A percentile compares a stretch with the other conserved stretches of the same genome.
Conservation (phyloP, 78 protist species). For the Dictyostelium capitatum region DNA sequence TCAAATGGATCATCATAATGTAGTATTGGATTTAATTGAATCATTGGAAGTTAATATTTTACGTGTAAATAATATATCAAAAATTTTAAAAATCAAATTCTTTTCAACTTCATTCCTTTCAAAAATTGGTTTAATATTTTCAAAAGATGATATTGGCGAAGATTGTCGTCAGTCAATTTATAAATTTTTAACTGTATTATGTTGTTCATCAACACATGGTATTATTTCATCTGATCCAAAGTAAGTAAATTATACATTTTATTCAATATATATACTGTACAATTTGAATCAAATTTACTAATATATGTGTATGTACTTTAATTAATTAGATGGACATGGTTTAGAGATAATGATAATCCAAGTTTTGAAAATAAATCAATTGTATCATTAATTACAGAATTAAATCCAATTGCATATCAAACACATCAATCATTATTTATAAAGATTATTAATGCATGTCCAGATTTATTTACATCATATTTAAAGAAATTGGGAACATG, state of each 20-base stretch:
- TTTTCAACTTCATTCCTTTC: constrained; percentile 25
- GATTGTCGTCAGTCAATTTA: constrained; percentile 39
- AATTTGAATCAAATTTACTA: no score
- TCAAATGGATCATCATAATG: constrained; percentile 57
- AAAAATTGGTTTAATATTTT: constrained; percentile 16
- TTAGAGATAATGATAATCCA: constrained; percentile 30
- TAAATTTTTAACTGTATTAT: constrained; percentile 9
- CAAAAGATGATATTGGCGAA: constrained; percentile 51
- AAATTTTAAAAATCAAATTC: constrained; percentile 9
- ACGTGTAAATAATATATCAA: background rate
- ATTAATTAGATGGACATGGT: constrained; percentile 47
- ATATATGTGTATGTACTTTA: background rate
- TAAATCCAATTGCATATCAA: constrained; percentile 41
- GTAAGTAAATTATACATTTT: background rate
- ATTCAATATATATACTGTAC: background rate
- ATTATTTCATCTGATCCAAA: constrained; percentile 36
- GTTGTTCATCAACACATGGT: constrained; percentile 14
- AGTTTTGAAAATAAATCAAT: constrained; percentile 37
- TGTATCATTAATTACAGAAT: background rate
- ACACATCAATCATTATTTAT: constrained; percentile 44
- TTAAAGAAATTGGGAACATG: constrained; percentile 19
- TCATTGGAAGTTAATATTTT: constrained; percentile 34
- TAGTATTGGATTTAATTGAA: constrained; percentile 62
- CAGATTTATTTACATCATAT: constrained; percentile 40
- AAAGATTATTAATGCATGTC: constrained; percentile 52